A percentile compares a stretch with the other conserved stretches of the same genome.
Evolutionary conservation across 2,329 filamentous ascomycete genomes (phyloP).

Genomic region (Trichoderma sp.): DNA sequence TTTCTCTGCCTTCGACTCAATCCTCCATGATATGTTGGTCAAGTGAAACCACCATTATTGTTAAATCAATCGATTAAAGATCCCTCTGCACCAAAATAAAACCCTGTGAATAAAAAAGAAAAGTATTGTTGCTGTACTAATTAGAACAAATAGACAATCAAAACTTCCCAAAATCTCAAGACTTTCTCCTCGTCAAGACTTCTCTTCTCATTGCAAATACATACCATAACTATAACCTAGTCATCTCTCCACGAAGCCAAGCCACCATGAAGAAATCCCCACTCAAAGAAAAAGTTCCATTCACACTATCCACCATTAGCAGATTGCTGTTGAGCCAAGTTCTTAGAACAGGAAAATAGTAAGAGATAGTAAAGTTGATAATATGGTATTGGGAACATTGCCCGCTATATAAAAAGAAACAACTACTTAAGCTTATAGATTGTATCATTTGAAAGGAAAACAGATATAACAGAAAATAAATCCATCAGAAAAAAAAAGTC

Average conservation of each 20-base stretch:
- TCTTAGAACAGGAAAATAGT: not conserved
- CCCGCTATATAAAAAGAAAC: not conserved
- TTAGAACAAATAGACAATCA: not conserved
- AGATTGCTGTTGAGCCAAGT: not conserved
- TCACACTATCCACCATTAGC: not conserved
- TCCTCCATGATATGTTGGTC: no score
- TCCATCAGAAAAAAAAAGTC: not conserved
- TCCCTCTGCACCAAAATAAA: not conserved
- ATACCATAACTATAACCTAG: no score
- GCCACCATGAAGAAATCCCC: not conserved
- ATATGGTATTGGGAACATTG: not conserved
- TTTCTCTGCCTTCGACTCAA: no score
- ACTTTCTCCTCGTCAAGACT: not conserved
- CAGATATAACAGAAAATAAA: not conserved
- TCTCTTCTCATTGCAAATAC: not conserved
- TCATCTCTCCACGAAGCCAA: not conserved
- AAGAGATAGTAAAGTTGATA: not conserved
- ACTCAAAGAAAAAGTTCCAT: not conserved
- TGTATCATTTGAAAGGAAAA: constrained; percentile 1
- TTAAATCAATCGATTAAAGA: not conserved
- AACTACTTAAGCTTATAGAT: not conserved
- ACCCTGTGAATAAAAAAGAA: not conserved
- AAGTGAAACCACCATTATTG: not conserved
- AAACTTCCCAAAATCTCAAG: not conserved
- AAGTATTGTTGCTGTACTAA: not conserved